Percentiles rank a stretch among this genome's conserved stretches.
Evolutionary conservation across 2,329 filamentous ascomycete species (phyloP).

Genomic region (Aspergillus sp.): DNA sequence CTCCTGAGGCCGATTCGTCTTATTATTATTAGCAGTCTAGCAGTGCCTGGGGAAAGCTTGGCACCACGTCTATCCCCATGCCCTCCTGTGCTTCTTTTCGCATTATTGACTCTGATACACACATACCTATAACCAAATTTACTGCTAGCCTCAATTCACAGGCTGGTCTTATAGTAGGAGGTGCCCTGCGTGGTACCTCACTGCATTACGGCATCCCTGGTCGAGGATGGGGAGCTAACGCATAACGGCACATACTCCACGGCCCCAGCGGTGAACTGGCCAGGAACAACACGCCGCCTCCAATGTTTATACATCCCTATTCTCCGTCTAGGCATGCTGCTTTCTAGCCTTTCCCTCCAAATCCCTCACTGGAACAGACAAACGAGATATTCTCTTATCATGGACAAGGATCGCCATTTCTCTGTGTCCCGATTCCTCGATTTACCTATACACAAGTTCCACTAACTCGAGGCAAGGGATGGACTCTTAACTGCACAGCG

Average conservation of each 20-base stretch:
- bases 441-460: not conserved
- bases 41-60: slow-evolving; percentile 9
- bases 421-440: slow-evolving; percentile 12
- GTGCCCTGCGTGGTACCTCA: not conserved
- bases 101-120: not conserved
- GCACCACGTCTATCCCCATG: not conserved
- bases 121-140: not conserved
- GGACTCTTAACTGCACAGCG: slow-evolving; percentile 35
- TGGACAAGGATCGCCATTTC: not conserved
- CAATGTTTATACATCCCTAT: not conserved
- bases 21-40: slow-evolving; percentile 8
- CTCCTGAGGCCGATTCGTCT: not conserved
- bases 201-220: not conserved
- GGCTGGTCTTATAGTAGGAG: not conserved
- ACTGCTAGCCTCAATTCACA: not conserved
- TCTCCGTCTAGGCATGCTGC: not conserved
- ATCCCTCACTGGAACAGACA: not conserved
- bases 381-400: not conserved
- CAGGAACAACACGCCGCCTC: not conserved
- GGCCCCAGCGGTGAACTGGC: not conserved
- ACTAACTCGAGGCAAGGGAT: slow-evolving; percentile 14
- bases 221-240: not conserved
- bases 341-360: not conserved
- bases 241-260: not conserved
- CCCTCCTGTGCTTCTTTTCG: not conserved